These are phyloP conservation scores for Beauveria varroae DNA, from an alignment of 2,329 filamentous ascomycete genomes.

Conservation along the genomic window DNA sequence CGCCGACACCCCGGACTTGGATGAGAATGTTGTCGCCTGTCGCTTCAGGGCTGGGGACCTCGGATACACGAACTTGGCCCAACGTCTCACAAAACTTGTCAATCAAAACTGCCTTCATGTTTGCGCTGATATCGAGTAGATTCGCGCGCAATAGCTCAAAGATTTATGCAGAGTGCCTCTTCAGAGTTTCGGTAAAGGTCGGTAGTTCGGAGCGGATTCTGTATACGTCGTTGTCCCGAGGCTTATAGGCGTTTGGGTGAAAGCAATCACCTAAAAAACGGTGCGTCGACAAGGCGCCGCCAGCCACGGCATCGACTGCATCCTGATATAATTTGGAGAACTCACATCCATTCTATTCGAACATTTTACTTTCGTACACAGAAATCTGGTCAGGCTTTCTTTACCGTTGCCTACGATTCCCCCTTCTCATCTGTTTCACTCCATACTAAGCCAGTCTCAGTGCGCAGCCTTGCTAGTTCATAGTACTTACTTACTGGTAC, in stretches of 20 bases:
- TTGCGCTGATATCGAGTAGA: not conserved
- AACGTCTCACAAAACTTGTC: conserved; percentile 19
- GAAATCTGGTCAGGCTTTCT: too few species aligned
- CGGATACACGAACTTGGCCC: conserved; percentile 19
- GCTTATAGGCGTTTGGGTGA: not conserved
- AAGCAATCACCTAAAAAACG: not conserved
- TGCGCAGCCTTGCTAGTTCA: too few species aligned
- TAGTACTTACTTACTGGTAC: not conserved
- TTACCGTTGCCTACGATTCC: not conserved
- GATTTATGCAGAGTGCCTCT: not conserved
- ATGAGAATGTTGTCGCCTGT: conserved; percentile 19
- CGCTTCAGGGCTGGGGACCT: conserved; percentile 16
- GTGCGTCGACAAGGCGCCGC: not conserved
- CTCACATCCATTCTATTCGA: not conserved
- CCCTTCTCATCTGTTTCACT: too few species aligned
- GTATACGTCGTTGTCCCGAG: not conserved
- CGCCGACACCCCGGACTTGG: conserved; percentile 43
- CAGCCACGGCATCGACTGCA: too few species aligned
- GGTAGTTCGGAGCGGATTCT: not conserved
- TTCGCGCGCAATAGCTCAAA: not conserved
- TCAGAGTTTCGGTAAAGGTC: not conserved
- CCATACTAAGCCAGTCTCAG: too few species aligned
- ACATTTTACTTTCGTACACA: not conserved
- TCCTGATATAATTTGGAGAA: not conserved
- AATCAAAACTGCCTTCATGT: conserved; percentile 24